Evolutionary conservation across 371 early-diverging fungal species (phyloP), one percentile per base, ranked within the genome.

Genomic region (Batkoa obscura): DNA sequence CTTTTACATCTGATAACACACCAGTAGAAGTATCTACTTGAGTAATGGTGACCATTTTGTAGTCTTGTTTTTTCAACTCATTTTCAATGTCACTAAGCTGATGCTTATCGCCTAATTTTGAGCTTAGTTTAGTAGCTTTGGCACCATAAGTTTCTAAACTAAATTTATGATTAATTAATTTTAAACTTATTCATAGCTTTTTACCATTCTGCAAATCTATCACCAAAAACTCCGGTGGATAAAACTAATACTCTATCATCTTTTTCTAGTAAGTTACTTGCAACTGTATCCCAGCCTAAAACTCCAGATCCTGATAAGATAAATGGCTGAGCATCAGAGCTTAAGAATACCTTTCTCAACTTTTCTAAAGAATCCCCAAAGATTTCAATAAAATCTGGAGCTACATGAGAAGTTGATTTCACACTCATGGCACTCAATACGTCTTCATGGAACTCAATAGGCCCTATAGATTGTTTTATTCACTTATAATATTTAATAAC

Each of bases 1-100:
- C 71, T 72, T 86, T 71, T 60, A 92, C 77, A 63, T 91, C 86
- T 49, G 74, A 70, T 58, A 90, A 71, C 37, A 94, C 94, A 59
- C 94, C 92, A 38, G 94, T 86, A 37, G 93, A 93, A 13, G 97
- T 96, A 66, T 96, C 97, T 39, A 94, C 94, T 61, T 96, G 97
- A 48, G 94, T 88, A 62, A 93, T 74, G 48, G 90, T 87, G 48
- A 94, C 74, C 52, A 86, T 66, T 78, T 90, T 93, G 77, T 75
- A 92, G 60, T 71, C 75, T 30, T 68, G 66, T 52, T 68, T 59
- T 43, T 64, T 63, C 9, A 81, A 61, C 15, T 72, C 76, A 38
- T 71, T 56, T 52, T 70, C 66, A 45, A 81, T 70, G 12, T 69
- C 71, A 38, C 71, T 71, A 60, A 84, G 68, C 42, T 79, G 74